Conservation (phyloP, 2,329 filamentous ascomycete species). For the Fusarium sulawesiense region DNA sequence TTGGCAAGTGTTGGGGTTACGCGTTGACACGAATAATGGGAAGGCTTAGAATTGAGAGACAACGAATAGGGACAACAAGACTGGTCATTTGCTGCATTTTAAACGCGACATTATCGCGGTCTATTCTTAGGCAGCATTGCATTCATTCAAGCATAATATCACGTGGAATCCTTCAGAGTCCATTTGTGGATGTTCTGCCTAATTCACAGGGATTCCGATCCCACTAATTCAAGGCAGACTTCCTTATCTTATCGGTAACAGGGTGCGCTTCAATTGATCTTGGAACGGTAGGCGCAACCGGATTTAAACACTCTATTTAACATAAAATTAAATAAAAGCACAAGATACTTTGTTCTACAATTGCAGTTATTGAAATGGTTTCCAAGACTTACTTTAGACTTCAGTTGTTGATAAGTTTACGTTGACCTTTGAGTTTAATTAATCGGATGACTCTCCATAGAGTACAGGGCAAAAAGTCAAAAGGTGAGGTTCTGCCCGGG, state of each 20-base stretch:
- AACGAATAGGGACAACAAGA: background rate
- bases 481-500: background rate
- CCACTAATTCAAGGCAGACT: background rate
- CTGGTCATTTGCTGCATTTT: background rate
- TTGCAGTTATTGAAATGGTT: no score
- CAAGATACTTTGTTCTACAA: no score
- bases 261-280: background rate
- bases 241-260: background rate
- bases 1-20: background rate
- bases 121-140: background rate
- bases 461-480: background rate
- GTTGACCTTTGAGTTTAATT: no score
- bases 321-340: no score
- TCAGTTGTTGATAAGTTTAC: no score
- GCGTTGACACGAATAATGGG: background rate
- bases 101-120: background rate
- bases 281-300: no score
- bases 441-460: no score
- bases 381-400: fast-evolving
- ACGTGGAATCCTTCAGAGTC: background rate
- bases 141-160: background rate
- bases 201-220: background rate
- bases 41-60: no score
- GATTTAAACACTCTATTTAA: no score
- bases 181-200: background rate